Percentiles rank a stretch among this genome's conserved stretches.
These are phyloP conservation scores for Lactarius quietus DNA, from an alignment of 768 basidiomycete genomes.

Conservation along the genomic window DNA sequence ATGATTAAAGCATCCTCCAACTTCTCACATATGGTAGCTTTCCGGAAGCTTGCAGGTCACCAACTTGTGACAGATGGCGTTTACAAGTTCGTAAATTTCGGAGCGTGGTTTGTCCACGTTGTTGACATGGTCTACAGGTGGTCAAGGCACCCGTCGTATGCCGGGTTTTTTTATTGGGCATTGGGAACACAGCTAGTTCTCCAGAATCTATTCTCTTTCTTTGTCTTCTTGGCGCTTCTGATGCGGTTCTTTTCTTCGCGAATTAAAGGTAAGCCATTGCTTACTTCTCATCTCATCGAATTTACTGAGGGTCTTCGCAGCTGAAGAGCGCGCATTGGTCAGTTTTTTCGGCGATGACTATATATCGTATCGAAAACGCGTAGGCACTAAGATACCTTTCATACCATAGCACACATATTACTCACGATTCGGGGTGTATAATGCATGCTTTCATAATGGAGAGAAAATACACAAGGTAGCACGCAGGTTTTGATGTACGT, in stretches of 20 bases:
- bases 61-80: conserved; percentile 83
- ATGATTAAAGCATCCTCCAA: conserved; percentile 95
- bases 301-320: conserved; percentile 38
- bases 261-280: conserved; percentile 60
- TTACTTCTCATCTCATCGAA: not conserved
- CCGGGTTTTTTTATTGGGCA: conserved; percentile 98
- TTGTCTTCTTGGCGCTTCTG: conserved; percentile 61
- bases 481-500: conserved; percentile 31
- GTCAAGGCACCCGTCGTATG: conserved; percentile 94
- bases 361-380: conserved; percentile 63
- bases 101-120: not conserved
- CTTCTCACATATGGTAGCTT: conserved; percentile 88
- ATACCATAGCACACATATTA: conserved; percentile 46
- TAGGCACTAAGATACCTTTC: conserved; percentile 88
- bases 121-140: conserved; percentile 44
- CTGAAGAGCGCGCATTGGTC: conserved; percentile 75
- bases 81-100: conserved; percentile 60
- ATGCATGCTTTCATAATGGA: conserved; percentile 32
- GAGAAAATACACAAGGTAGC: conserved; percentile 30
- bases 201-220: conserved; percentile 76
- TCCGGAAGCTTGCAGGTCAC: conserved; percentile 68
- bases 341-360: conserved; percentile 92
- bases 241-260: conserved; percentile 87
- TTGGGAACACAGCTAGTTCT: conserved; percentile 89
- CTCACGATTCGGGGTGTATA: not conserved